These are phyloP conservation scores for Pseudonitzschia multistriata DNA, from an alignment of 108 stramenopile genomes.

Conservation along the genomic window DNA sequence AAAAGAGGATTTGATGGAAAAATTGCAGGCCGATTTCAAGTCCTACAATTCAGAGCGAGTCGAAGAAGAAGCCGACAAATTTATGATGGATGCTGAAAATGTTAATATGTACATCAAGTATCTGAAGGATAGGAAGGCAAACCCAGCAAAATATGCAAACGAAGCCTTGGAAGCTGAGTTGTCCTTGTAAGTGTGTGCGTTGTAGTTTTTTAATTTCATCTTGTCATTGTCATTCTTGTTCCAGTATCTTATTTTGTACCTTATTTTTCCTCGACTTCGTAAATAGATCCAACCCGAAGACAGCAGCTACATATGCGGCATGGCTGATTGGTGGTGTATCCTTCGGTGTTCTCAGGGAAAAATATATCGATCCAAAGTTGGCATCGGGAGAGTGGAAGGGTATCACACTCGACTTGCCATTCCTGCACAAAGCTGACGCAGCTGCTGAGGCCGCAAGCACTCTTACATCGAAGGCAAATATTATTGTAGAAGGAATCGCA, in stretches of 20 bases:
- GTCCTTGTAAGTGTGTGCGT: neutral
- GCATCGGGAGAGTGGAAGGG: slow-evolving; percentile 44
- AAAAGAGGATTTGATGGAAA: slow-evolving; percentile 60
- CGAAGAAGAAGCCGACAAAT: slow-evolving; percentile 63
- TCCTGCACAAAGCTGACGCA: slow-evolving; percentile 3
- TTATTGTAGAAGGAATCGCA: slow-evolving; percentile 5
- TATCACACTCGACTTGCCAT: slow-evolving; percentile 20
- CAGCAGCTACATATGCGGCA: slow-evolving; percentile 29
- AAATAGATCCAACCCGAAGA: slow-evolving; percentile 9
- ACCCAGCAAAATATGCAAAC: slow-evolving; percentile 34
- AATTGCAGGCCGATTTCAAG: slow-evolving; percentile 63
- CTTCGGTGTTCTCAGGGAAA: slow-evolving; percentile 26
- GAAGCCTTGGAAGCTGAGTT: slow-evolving; percentile 11
- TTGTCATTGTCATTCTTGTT: neutral
- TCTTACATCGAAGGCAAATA: neutral
- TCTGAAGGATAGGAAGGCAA: slow-evolving; percentile 53
- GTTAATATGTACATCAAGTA: slow-evolving; percentile 67
- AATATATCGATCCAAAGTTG: slow-evolving; percentile 35
- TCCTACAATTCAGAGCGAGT: slow-evolving; percentile 37
- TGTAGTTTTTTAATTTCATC: neutral
- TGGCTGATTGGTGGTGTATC: slow-evolving; percentile 34
- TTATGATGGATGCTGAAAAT: slow-evolving; percentile 80
- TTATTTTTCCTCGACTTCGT: neutral
- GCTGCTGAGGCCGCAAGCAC: slow-evolving; percentile 9
- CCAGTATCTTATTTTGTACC: neutral